Base-by-base conservation (phyloP, 495 filamentous ascomycete species). In the Evansstolkia leycettana region DNA sequence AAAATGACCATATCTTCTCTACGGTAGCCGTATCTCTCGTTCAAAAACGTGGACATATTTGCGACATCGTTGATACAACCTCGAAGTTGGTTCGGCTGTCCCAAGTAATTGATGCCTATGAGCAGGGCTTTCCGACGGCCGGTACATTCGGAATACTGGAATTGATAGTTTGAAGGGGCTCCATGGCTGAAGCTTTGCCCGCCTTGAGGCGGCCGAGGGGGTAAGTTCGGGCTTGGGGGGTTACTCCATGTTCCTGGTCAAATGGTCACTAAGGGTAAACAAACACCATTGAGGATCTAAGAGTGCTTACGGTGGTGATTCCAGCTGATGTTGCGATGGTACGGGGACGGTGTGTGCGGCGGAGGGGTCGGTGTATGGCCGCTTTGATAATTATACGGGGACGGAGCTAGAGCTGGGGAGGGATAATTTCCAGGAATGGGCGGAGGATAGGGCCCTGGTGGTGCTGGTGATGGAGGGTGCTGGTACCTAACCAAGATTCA, bases 31-130 rank as follows among this genome's bases (percentile, higher is more conserved):
- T 84, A 90, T 36, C 80, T 74, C 40, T 85, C 70, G 43, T 86
- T 78, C 23, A 98, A 70, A 52, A 92, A 98, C 30, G 65, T 68
- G 13, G 85, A 92, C 87, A 98, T 94, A 52, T 95, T 95, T 53
- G 86, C 80, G 32, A 95, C 92, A 57, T 98, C 90, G 59, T 96
- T 96, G 66, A 96, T 96, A 49, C 90, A 98, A 25, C 90, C 90
- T 38, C 82, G 57, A 13, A 98, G 64, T 56, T 92, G 76, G 36
- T 87, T 90, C 20, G 80, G 73, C 53, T 96, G 90, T 9, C 81
- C 77, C 42, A 92, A 85, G 55, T 98, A 98, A 65, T 98, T 98
- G 65, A 96, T 95, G 14, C 90, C 90, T 41, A 98, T 93, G 31
- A 98, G 64, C 10, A 98, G 70, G 6, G 90, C 90, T 65, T 90